Percentiles rank a stretch among this genome's conserved stretches.
Evolutionary conservation across 768 basidiomycete genomes (phyloP).

Genomic region (Suillus plorans): DNA sequence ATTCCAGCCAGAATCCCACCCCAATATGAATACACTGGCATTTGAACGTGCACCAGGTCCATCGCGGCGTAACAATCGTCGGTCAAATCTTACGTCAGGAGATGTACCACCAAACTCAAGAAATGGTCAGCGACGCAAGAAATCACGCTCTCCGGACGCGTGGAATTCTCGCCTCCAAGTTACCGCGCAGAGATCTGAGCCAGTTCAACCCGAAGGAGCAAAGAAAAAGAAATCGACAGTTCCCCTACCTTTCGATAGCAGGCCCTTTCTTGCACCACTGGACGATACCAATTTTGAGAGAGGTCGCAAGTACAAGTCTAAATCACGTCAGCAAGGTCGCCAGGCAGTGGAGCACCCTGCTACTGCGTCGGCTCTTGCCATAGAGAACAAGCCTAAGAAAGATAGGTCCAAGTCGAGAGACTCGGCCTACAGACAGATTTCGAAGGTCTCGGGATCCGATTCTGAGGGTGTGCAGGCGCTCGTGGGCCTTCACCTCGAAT

Average conservation of each 20-base stretch:
- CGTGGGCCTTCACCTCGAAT: constrained; percentile 19
- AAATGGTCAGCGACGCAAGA: constrained; percentile 27
- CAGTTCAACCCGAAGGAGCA: constrained; percentile 20
- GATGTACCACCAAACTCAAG: constrained; percentile 10
- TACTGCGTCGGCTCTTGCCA: constrained; percentile 7
- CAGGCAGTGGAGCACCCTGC: constrained; percentile 19
- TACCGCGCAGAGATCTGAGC: constrained; percentile 20
- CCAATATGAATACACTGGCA: constrained; percentile 17
- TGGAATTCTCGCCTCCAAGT: constrained; percentile 19
- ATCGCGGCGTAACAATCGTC: constrained; percentile 29
- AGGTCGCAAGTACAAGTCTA: constrained; percentile 31
- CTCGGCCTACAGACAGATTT: constrained; percentile 14
- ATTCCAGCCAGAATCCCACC: not conserved
- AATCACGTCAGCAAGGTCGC: constrained; percentile 27
- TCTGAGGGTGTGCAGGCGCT: constrained; percentile 19
- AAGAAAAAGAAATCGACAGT: constrained; percentile 32
- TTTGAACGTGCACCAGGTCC: constrained; percentile 3
- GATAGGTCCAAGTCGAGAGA: constrained; percentile 41
- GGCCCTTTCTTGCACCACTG: constrained; percentile 27
- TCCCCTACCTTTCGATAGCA: constrained; percentile 12
- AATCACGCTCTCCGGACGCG: constrained; percentile 37
- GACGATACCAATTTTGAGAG: constrained; percentile 30
- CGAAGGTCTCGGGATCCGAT: constrained; percentile 30
- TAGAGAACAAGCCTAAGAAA: constrained; percentile 16
- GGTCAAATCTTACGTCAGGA: constrained; percentile 9